Evolutionary conservation across 148 eudicot genomes (phyloP).

Genomic region (Silene conica): DNA sequence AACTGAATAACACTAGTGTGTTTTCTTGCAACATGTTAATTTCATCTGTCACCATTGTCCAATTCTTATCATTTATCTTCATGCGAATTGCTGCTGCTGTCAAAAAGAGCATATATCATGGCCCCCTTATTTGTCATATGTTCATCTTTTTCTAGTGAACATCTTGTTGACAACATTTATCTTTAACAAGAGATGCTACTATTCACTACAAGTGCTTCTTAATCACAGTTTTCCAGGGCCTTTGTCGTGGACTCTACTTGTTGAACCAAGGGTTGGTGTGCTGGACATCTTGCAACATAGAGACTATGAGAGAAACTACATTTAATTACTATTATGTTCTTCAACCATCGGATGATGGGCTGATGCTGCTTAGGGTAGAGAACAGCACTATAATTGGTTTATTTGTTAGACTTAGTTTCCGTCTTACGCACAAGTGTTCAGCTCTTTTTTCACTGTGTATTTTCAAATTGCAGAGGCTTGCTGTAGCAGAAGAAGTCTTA

Average conservation of each 20-base stretch:
- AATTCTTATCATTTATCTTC: neutral
- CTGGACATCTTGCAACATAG: conserved; percentile 67
- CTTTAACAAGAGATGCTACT: conserved; percentile 8
- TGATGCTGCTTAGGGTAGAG: conserved; percentile 76
- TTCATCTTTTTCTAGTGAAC: conserved; percentile 1
- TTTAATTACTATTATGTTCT: conserved; percentile 66
- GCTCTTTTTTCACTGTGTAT: conserved; percentile 8
- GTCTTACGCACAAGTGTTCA: conserved; percentile 10
- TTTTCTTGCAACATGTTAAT: conserved; percentile 21
- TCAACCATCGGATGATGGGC: conserved; percentile 65
- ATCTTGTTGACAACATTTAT: neutral
- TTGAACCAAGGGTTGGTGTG: conserved; percentile 77
- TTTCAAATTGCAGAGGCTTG: conserved; percentile 60
- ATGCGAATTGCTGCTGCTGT: conserved; percentile 7
- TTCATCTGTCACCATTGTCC: conserved; percentile 16
- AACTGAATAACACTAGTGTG: conserved; percentile 51
- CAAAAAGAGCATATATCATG: conserved; percentile 17
- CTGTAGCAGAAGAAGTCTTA: conserved; percentile 68
- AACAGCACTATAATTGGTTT: conserved; percentile 6
- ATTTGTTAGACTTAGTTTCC: neutral
- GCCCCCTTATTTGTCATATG: neutral
- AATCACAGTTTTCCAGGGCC: conserved; percentile 62
- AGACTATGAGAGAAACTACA: conserved; percentile 52
- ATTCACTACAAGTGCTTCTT: conserved; percentile 20
- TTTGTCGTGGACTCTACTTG: conserved; percentile 55